phyloP scores from a whole-genome alignment of 305 asterid species.

The Ajuga reptans region DNA sequence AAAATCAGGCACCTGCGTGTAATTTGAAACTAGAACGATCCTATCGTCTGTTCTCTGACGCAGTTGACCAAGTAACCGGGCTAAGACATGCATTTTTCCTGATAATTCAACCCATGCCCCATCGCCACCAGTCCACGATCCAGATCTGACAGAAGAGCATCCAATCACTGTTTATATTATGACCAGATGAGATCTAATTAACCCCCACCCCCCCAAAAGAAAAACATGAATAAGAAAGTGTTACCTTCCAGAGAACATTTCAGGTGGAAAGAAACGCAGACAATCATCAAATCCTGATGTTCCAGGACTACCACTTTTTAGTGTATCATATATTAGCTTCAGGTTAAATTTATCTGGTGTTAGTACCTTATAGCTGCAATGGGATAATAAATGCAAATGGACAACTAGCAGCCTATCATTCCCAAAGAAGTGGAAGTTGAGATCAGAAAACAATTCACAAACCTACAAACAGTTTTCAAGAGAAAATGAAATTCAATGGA shows the following conservation, averaged over 20 bases:
- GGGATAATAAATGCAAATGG: constrained; percentile 6
- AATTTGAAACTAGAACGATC: constrained; percentile 91
- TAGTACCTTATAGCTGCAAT: constrained; percentile 23
- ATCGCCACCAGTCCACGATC: constrained; percentile 96
- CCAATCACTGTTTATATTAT: not conserved
- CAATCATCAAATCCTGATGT: constrained; percentile 82
- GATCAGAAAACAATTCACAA: constrained; percentile 11
- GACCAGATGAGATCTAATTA: constrained; percentile 16
- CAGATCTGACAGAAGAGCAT: constrained; percentile 53
- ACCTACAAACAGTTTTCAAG: constrained; percentile 11
- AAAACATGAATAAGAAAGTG: not conserved
- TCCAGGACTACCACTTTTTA: constrained; percentile 88
- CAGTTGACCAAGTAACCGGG: constrained; percentile 87
- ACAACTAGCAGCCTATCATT: not conserved
- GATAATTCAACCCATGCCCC: constrained; percentile 97
- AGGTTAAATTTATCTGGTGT: constrained; percentile 26
- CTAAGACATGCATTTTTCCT: constrained; percentile 95
- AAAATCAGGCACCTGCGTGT: constrained; percentile 67
- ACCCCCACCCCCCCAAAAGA: not conserved
- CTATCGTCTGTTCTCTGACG: constrained; percentile 84
- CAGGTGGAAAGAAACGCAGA: constrained; percentile 81
- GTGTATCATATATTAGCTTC: constrained; percentile 90
- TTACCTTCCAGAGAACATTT: constrained; percentile 90
- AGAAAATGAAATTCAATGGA: not conserved
- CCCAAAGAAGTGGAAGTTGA: not conserved